These are phyloP conservation scores for Fistulinella prunicolor DNA, from an alignment of 768 basidiomycete genomes.

Conservation along the genomic window DNA sequence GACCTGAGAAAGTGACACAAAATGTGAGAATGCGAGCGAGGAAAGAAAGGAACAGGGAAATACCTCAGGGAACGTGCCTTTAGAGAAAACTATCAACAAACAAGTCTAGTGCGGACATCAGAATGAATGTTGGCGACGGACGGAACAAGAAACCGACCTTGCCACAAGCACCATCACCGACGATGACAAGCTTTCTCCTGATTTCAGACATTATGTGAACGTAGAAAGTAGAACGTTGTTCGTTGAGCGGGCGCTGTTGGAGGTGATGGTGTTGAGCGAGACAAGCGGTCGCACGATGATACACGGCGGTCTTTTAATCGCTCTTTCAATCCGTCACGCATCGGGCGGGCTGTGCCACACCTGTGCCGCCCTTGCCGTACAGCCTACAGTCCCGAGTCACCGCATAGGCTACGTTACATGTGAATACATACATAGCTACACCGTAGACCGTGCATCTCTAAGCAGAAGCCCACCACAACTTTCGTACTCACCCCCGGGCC, in stretches of 20 bases:
- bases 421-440: background rate
- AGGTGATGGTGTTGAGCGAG: conserved; percentile 38
- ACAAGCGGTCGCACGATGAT: conserved; percentile 38
- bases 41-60: background rate
- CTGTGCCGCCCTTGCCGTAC: conserved; percentile 29
- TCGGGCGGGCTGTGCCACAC: conserved; percentile 28
- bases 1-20: conserved; percentile 52
- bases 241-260: conserved; percentile 35
- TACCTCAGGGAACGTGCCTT: conserved; percentile 96
- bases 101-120: conserved; percentile 59
- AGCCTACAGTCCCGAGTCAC: too few relatives aligned
- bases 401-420: too few relatives aligned
- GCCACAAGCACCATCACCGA: conserved; percentile 97
- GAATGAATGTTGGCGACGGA: conserved; percentile 12
- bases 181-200: conserved; percentile 97
- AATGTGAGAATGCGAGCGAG: background rate
- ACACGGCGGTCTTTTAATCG: conserved; percentile 36
- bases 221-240: conserved; percentile 33
- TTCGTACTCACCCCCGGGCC: conserved; percentile 60
- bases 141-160: conserved; percentile 53
- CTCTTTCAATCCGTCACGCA: conserved; percentile 27
- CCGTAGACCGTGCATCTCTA: background rate
- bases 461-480: conserved; percentile 34
- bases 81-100: conserved; percentile 93
- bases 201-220: conserved; percentile 84